Evolutionary conservation across 805 yeast species (phyloP), one percentile per base, ranked within the genome.

Genomic region (Wickerhamiella kazuoi): DNA sequence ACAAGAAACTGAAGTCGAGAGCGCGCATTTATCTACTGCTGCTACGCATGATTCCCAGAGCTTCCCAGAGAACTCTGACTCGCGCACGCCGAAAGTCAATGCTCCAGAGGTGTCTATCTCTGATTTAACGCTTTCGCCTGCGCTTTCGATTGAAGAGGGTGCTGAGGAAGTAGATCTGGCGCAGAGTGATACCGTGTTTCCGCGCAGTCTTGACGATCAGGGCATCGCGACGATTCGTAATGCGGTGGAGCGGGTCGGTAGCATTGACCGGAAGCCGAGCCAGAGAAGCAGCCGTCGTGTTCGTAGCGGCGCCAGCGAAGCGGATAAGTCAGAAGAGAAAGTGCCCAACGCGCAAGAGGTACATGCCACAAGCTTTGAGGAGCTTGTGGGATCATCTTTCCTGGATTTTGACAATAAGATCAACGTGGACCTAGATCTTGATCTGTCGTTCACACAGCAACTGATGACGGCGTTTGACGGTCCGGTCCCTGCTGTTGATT

Each of bases 211-310:
- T 23, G 60, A 55, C 33, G 44, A 47, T 4, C 38, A 46, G 14
- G 49, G 52, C n/a, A 55, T 57, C 5, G 60, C 53, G 35, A 45
- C 48, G 9, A 55, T 59, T 21, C 52, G 59, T 30, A 47, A 52
- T 26, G 50, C 61, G 4, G 44, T 59, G 5, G 59, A 57, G 39
- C 51, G 62, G 21, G 48, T 58, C 8, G 56, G 53, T 29, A 49
- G 56, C 28, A 44, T 59, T 29, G 61, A 56, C 39, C 42, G 62
- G 16, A 47, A 57, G 38, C 50, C 53, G n/a, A 51, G 58, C 39
- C 39, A 47, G 2, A 39, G 41, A 16, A 41, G 33, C 14, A 36
- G 41, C 24, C 35, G 44, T 7, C 35, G 39, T 6, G 8, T 34
- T 35, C 35, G 42, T 29, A 23, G 26, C 26, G 11, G 11, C 11